phyloP scores from a whole-genome alignment of 805 yeast species.

The Kazachstania martiniae region DNA sequence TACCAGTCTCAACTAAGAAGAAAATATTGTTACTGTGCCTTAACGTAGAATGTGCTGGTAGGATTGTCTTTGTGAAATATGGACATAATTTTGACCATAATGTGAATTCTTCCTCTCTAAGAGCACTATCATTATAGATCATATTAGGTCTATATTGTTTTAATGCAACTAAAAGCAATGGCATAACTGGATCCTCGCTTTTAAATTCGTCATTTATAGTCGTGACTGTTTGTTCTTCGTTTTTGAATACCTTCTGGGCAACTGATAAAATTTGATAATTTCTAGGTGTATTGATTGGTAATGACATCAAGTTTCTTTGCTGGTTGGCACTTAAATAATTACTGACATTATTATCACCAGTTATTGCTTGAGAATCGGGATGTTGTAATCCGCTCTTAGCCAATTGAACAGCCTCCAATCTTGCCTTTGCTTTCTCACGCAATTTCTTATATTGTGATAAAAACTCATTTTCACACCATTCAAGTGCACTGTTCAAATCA shows the following conservation, averaged over 20 bases:
- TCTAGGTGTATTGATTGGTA: constrained; percentile 31
- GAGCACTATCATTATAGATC: constrained; percentile 13
- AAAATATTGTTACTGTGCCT: constrained; percentile 29
- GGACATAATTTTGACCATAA: constrained; percentile 61
- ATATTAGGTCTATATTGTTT: constrained; percentile 21
- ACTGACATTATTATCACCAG: not conserved
- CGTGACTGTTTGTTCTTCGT: constrained; percentile 21
- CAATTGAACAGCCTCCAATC: constrained; percentile 2
- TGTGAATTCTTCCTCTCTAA: constrained; percentile 32
- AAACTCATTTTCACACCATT: constrained; percentile 94
- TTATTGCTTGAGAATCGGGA: no score
- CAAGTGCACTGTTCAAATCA: constrained; percentile 77
- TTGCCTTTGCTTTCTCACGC: constrained; percentile 19
- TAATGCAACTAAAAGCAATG: constrained; percentile 20
- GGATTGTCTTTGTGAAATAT: constrained; percentile 40
- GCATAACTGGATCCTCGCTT: constrained; percentile 12
- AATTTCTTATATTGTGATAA: constrained; percentile 33
- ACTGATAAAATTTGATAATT: constrained; percentile 31
- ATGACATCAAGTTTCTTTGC: constrained; percentile 4
- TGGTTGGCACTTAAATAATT: not conserved
- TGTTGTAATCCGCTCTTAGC: no score
- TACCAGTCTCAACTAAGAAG: constrained; percentile 49
- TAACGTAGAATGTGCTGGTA: constrained; percentile 41
- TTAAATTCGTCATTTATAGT: constrained; percentile 9
- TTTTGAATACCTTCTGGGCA: constrained; percentile 27